phyloP scores from a whole-genome alignment of 129 eudicot genomes.

The Chrysanthemum makinoi region DNA sequence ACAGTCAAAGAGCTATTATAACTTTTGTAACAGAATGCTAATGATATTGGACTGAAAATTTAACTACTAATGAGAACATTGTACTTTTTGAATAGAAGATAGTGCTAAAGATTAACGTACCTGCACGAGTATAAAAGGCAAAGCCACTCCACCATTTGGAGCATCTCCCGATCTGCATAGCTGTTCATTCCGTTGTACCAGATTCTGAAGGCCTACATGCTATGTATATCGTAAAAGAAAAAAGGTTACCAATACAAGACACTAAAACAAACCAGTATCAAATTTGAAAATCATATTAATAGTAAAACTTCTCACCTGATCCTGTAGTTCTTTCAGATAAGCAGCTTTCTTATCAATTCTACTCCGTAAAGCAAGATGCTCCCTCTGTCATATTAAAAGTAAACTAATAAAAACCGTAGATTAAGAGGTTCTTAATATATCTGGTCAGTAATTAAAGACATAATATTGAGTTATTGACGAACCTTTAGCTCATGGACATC shows the following conservation, averaged over 20 bases:
- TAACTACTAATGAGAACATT: no score
- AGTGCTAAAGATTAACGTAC: slow-evolving; percentile 30
- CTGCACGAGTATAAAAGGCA: slow-evolving; percentile 92
- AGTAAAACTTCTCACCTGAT: slow-evolving; percentile 54
- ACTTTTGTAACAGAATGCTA: no score
- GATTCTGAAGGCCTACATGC: slow-evolving; percentile 70
- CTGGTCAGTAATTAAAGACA: not conserved
- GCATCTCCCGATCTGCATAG: slow-evolving; percentile 57
- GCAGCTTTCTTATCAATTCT: slow-evolving; percentile 74
- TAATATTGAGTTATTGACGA: not conserved
- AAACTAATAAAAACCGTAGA: not conserved
- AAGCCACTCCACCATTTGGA: slow-evolving; percentile 81
- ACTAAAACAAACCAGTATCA: not conserved
- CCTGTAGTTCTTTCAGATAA: slow-evolving; percentile 73
- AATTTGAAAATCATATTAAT: not conserved
- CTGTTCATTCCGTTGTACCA: slow-evolving; percentile 69
- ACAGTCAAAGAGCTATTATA: no score
- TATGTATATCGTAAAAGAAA: slow-evolving; percentile 18
- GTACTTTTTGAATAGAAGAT: not conserved
- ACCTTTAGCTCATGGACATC: slow-evolving; percentile 76
- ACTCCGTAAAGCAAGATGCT: slow-evolving; percentile 51
- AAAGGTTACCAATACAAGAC: not conserved
- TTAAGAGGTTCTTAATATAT: not conserved
- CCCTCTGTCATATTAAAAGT: slow-evolving; percentile 42
- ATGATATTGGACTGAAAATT: no score